phyloP scores from a whole-genome alignment of 1,284 basidiomycete genomes.

The Apiotrichum brassicae region DNA sequence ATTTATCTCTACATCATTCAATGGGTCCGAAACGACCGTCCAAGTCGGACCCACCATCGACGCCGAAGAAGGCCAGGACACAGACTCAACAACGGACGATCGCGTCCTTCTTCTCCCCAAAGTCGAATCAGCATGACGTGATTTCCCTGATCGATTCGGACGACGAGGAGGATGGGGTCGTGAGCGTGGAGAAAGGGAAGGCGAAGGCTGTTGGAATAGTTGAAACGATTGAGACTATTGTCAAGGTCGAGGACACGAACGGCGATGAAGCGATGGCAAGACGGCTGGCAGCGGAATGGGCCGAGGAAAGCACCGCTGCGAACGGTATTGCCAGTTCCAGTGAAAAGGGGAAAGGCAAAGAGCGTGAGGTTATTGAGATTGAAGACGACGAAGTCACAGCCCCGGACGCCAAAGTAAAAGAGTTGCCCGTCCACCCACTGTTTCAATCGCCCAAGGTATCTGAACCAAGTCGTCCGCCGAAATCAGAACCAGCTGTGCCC shows the following conservation, averaged over 20 bases:
- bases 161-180: conserved; percentile 13
- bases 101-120: conserved; percentile 38
- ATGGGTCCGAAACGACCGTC: conserved; percentile 8
- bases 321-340: too few relatives aligned
- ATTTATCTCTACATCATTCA: not conserved
- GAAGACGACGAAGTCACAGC: conserved; percentile 6
- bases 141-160: conserved; percentile 36
- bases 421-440: too few relatives aligned
- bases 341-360: not conserved
- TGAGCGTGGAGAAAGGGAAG: not conserved
- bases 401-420: not conserved
- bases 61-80: conserved; percentile 7
- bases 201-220: not conserved
- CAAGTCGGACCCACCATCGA: conserved; percentile 1
- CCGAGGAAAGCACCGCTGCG: conserved; percentile 6
- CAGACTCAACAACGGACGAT: conserved; percentile 26
- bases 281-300: conserved; percentile 26
- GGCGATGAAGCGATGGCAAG: conserved; percentile 27
- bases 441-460: too few relatives aligned
- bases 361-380: conserved; percentile 12
- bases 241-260: conserved; percentile 1
- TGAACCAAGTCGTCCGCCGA: too few relatives aligned
- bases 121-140: conserved; percentile 14
- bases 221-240: too few relatives aligned
- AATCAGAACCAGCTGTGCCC: too few relatives aligned